Conservation (phyloP, 495 filamentous ascomycete genomes). For the Lasiosphaeriaceae sp. region DNA sequence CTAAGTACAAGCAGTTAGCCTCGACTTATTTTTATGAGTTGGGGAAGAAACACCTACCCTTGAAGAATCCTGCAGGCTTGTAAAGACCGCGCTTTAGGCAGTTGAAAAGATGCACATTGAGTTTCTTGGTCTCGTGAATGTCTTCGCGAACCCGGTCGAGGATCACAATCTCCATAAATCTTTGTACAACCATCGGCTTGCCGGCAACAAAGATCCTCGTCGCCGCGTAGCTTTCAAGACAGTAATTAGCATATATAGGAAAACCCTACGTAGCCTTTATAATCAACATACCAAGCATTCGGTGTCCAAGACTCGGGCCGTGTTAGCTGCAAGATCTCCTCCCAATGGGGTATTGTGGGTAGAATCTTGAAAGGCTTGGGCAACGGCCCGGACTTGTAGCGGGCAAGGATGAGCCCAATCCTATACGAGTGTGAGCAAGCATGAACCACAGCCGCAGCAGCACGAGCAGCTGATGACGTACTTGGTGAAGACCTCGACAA, state of each 20-base stretch:
- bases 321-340: slow-evolving; percentile 55
- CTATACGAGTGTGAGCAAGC: slow-evolving; percentile 32
- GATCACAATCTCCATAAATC: slow-evolving; percentile 75
- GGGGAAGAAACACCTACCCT: slow-evolving; percentile 49
- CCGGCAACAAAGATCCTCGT: slow-evolving; percentile 85
- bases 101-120: slow-evolving; percentile 94
- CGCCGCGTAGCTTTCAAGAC: slow-evolving; percentile 66
- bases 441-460: not conserved
- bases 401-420: slow-evolving; percentile 80
- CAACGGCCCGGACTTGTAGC: slow-evolving; percentile 90
- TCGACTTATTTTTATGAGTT: not conserved
- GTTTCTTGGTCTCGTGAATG: slow-evolving; percentile 70
- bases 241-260: not conserved
- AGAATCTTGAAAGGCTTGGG: slow-evolving; percentile 98
- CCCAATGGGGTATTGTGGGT: slow-evolving; percentile 85
- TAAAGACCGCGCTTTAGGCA: slow-evolving; percentile 89
- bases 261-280: not conserved
- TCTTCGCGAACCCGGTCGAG: slow-evolving; percentile 87
- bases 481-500: slow-evolving; percentile 91
- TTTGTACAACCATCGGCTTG: slow-evolving; percentile 70
- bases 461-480: slow-evolving; percentile 35
- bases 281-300: slow-evolving; percentile 44
- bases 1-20: slow-evolving; percentile 5
- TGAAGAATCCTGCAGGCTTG: slow-evolving; percentile 96
- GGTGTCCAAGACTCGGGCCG: slow-evolving; percentile 55